A percentile compares a stretch with the other conserved stretches of the same genome.
Conservation (phyloP, 352 stramenopile genomes). For the Pythium sp. region DNA sequence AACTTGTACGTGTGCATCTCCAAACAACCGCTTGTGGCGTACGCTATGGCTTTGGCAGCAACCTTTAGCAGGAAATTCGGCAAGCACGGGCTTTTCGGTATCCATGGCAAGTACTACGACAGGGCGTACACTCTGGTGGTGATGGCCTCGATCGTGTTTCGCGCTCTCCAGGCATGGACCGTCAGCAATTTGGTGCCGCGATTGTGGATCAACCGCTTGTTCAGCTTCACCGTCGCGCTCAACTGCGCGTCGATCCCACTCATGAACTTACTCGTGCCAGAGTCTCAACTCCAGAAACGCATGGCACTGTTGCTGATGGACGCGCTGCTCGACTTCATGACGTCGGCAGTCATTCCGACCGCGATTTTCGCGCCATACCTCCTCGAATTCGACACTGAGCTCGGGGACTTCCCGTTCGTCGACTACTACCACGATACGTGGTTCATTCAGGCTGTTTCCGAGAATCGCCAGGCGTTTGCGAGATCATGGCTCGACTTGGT, state of each 20-base stretch:
- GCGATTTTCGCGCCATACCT: slow-evolving; percentile 9
- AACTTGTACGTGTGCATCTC: background rate
- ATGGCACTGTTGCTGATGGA: slow-evolving; percentile 7
- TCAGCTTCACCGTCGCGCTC: background rate
- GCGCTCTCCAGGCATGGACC: background rate
- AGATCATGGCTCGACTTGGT: slow-evolving; percentile 10
- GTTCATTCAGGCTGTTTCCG: slow-evolving; percentile 3
- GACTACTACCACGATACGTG: slow-evolving; percentile 15
- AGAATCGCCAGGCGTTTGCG: slow-evolving; percentile 5
- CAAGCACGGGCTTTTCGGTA: background rate
- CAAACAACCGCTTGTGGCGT: background rate
- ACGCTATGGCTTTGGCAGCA: background rate
- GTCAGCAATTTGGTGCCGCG: slow-evolving; percentile 4
- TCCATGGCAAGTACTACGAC: slow-evolving; percentile 2
- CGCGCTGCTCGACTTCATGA: slow-evolving; percentile 2
- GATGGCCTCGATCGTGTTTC: background rate
- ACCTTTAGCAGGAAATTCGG: background rate
- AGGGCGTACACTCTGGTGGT: background rate
- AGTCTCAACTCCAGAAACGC: background rate
- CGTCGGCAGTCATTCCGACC: background rate
- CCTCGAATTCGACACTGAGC: background rate
- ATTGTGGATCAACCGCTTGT: slow-evolving; percentile 5
- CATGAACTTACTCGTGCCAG: background rate
- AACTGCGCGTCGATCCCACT: slow-evolving; percentile 6
- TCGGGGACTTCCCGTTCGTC: slow-evolving; percentile 9